These are phyloP conservation scores for Antrodiella citrinella DNA, from an alignment of 768 basidiomycete species.

Conservation along the genomic window DNA sequence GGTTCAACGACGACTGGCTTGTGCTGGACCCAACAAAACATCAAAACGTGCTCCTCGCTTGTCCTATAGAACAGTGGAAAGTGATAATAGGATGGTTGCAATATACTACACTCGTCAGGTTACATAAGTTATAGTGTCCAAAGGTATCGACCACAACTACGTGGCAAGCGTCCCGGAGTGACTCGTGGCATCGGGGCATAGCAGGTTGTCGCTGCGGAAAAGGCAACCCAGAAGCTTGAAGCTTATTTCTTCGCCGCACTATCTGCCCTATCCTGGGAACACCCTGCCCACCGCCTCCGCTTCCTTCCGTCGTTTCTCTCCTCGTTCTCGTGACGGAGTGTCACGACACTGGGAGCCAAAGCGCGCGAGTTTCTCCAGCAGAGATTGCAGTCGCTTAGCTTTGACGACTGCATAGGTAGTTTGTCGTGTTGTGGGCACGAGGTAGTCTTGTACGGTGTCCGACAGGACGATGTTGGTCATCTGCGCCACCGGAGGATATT, in stretches of 20 bases:
- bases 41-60: background rate
- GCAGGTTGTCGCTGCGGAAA: background rate
- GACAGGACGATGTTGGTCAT: conserved; percentile 65
- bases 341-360: conserved; percentile 61
- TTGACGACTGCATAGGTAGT: conserved; percentile 58
- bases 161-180: background rate
- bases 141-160: background rate
- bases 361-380: conserved; percentile 74
- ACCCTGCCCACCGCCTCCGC: conserved; percentile 70
- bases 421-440: conserved; percentile 63
- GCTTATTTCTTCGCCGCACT: background rate
- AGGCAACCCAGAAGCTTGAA: background rate
- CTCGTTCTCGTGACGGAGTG: conserved; percentile 48
- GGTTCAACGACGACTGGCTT: background rate
- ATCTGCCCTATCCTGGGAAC: conserved; percentile 58
- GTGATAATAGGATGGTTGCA: background rate
- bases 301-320: conserved; percentile 67
- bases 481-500: conserved; percentile 26
- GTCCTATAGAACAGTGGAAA: background rate
- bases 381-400: conserved; percentile 59
- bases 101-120: background rate
- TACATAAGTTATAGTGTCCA: background rate
- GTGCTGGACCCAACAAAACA: background rate
- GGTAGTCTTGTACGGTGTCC: conserved; percentile 71
- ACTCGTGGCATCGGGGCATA: background rate